A percentile compares a stretch with the other conserved stretches of the same genome.
Evolutionary conservation across 2,329 filamentous ascomycete genomes (phyloP).

Genomic region (Macrophomina tecta): DNA sequence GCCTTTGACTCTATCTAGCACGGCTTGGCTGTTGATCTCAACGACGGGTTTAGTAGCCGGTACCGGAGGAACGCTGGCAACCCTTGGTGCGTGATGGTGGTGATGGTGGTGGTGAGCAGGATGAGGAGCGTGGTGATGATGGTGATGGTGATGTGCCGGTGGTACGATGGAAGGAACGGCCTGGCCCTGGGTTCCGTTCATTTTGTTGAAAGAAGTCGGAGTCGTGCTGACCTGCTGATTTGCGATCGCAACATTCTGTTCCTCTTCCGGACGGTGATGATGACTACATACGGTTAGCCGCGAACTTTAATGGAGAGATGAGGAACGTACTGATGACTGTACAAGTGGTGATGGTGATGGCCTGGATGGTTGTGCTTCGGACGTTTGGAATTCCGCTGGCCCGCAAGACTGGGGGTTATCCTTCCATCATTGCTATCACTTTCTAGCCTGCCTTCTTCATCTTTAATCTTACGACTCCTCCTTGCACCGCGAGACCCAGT

Average conservation of each 20-base stretch:
- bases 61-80: conserved; percentile 2
- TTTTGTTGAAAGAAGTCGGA: conserved; percentile 33
- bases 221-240: conserved; percentile 29
- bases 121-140: conserved; percentile 46
- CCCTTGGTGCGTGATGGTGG: conserved; percentile 43
- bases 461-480: conserved; percentile 69
- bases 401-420: conserved; percentile 62
- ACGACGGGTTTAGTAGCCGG: conserved; percentile 23
- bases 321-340: conserved; percentile 57
- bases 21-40: conserved; percentile 34
- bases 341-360: conserved; percentile 66
- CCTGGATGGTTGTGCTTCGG: conserved; percentile 56
- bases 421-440: conserved; percentile 70
- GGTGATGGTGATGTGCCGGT: conserved; percentile 42
- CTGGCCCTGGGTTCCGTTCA: conserved; percentile 32
- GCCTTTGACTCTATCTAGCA: conserved; percentile 25
- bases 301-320: neutral
- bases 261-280: conserved; percentile 60
- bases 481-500: conserved; percentile 46
- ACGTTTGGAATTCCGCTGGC: conserved; percentile 72
- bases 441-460: conserved; percentile 72
- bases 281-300: conserved; percentile 56
- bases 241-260: conserved; percentile 38
- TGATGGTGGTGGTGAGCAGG: conserved; percentile 47
- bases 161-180: conserved; percentile 33